A percentile compares a stretch with the other conserved stretches of the same genome.
Conservation (phyloP, 768 basidiomycete species). For the Cystobasidium ongulense region DNA sequence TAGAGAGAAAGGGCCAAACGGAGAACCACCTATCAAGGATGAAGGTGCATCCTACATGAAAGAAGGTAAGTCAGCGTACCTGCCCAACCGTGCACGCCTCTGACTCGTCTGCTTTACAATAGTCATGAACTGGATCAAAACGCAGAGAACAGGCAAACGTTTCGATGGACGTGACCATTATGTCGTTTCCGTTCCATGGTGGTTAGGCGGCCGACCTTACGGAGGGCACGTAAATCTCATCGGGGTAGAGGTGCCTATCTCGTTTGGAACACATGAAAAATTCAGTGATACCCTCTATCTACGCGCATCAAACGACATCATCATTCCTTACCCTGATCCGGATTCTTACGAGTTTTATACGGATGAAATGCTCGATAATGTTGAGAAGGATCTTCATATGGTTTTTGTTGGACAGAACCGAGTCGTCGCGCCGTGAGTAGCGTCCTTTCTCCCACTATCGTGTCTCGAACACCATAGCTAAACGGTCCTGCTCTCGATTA, state of each 20-base stretch:
- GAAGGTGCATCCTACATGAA: slow-evolving; percentile 2
- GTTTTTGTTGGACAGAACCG: slow-evolving; percentile 20
- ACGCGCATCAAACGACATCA: slow-evolving; percentile 8
- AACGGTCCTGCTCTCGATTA: neutral
- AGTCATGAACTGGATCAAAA: slow-evolving; percentile 20
- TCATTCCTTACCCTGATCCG: slow-evolving; percentile 21
- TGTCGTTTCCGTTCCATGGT: slow-evolving; percentile 3
- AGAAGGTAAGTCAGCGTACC: neutral
- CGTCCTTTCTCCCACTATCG: neutral
- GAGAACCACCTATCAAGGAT: neutral
- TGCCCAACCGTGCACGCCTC: no score
- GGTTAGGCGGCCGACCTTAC: neutral
- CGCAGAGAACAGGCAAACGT: slow-evolving; percentile 2
- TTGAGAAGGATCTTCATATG: neutral
- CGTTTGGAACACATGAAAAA: neutral
- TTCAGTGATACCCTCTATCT: neutral
- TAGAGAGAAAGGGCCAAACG: slow-evolving; percentile 2
- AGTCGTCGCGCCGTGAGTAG: neutral
- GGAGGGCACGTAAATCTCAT: slow-evolving; percentile 14
- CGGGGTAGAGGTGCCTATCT: slow-evolving; percentile 10
- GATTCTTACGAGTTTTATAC: slow-evolving; percentile 13
- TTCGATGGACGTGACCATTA: slow-evolving; percentile 20
- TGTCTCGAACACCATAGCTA: neutral
- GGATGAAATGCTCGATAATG: slow-evolving; percentile 13
- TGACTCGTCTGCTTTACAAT: no score